phyloP scores from a whole-genome alignment of 768 basidiomycete genomes.

The Russula compacta region DNA sequence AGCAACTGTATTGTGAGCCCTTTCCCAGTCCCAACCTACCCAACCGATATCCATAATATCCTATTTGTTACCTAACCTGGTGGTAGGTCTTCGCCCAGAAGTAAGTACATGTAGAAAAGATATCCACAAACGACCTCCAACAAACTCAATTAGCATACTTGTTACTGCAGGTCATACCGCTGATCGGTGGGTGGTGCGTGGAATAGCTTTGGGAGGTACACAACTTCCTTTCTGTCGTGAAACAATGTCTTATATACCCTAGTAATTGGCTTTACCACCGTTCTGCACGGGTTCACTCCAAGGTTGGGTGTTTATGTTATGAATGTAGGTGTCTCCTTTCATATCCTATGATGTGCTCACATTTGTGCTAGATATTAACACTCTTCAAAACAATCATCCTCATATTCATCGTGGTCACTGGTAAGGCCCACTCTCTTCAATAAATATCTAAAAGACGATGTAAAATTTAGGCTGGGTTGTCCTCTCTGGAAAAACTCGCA shows the following conservation, averaged over 20 bases:
- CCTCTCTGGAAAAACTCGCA: conserved; percentile 45
- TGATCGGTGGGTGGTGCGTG: conserved; percentile 43
- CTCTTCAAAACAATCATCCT: conserved; percentile 49
- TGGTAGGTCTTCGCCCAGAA: conserved; percentile 27
- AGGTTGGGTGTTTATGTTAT: conserved; percentile 40
- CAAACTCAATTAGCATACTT: conserved; percentile 34
- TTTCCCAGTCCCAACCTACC: too few relatives aligned
- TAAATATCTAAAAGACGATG: neutral
- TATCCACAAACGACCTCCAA: neutral
- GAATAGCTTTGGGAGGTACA: conserved; percentile 50
- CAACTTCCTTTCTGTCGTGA: neutral
- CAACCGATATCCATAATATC: neutral
- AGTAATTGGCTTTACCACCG: conserved; percentile 45
- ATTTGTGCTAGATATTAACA: conserved; percentile 33
- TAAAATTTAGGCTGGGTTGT: conserved; percentile 43
- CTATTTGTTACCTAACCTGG: neutral
- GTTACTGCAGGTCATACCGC: conserved; percentile 34
- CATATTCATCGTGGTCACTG: conserved; percentile 44
- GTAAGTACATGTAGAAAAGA: conserved; percentile 3
- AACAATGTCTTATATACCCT: neutral
- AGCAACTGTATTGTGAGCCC: conserved; percentile 40
- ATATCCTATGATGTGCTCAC: neutral
- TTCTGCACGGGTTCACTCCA: conserved; percentile 46
- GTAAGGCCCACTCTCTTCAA: conserved; percentile 17
- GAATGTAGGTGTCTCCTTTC: conserved; percentile 33